These are phyloP conservation scores for Tulasnella sp. DNA, from an alignment of 768 basidiomycete species.

Conservation along the genomic window DNA sequence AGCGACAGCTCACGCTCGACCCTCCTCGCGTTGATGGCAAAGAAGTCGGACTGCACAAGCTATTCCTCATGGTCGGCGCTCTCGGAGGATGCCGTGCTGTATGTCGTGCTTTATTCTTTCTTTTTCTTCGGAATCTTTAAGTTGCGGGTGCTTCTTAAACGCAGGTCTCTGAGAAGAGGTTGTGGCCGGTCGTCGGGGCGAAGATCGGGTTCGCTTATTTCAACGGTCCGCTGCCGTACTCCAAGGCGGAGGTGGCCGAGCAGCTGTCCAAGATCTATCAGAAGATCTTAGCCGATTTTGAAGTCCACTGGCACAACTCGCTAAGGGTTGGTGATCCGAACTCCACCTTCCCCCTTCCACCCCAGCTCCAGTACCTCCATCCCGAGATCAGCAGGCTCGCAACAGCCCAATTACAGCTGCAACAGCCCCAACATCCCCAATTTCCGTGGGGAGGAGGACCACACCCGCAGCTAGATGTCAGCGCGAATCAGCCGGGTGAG, in stretches of 20 bases:
- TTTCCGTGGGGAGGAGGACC: too few relatives aligned
- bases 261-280: slow-evolving; percentile 6
- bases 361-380: not conserved
- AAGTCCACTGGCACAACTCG: slow-evolving; percentile 9
- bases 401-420: not conserved
- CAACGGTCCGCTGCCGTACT: not conserved
- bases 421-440: too few relatives aligned
- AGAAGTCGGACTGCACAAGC: not conserved
- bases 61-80: slow-evolving; percentile 15
- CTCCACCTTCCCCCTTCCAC: not conserved
- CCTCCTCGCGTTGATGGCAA: slow-evolving; percentile 3
- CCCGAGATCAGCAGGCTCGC: not conserved
- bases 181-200: slow-evolving; percentile 9
- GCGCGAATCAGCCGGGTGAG: not conserved
- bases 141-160: not conserved
- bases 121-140: too few relatives aligned
- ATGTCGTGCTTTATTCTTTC: not conserved
- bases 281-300: not conserved
- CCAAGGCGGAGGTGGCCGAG: not conserved
- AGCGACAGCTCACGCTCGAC: slow-evolving; percentile 8
- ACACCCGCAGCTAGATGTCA: not conserved
- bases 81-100: slow-evolving; percentile 3
- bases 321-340: not conserved
- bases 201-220: slow-evolving; percentile 18
- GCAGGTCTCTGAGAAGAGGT: not conserved